phyloP scores from a whole-genome alignment of 495 filamentous ascomycete species.

The Aeminium ludgeri region DNA sequence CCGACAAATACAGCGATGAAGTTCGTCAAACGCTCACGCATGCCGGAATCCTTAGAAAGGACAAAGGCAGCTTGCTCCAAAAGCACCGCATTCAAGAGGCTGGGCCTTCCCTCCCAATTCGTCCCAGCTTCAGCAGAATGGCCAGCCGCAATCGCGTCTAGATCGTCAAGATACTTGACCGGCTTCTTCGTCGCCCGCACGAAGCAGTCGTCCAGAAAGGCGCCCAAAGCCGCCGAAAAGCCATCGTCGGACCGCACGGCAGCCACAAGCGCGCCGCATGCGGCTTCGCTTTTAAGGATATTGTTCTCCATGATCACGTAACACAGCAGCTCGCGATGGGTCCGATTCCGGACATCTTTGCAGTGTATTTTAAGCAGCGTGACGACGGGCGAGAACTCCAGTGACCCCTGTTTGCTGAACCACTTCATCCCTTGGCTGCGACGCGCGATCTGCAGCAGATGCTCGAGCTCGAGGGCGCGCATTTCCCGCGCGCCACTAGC shows the following conservation, averaged over 20 bases:
- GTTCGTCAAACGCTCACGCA: neutral
- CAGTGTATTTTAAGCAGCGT: slow-evolving; percentile 34
- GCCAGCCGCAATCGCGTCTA: slow-evolving; percentile 13
- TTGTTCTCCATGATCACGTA: slow-evolving; percentile 1
- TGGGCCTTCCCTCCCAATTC: neutral
- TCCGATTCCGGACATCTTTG: slow-evolving; percentile 1
- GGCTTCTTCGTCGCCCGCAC: slow-evolving; percentile 50
- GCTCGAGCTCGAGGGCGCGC: slow-evolving; percentile 51
- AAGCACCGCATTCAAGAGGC: neutral
- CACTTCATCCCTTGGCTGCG: slow-evolving; percentile 68
- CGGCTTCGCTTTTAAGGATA: slow-evolving; percentile 22
- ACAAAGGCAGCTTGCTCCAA: neutral
- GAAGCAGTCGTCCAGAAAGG: slow-evolving; percentile 55
- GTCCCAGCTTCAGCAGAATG: neutral
- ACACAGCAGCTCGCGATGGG: slow-evolving; percentile 1
- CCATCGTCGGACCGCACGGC: slow-evolving; percentile 25
- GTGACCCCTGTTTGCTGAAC: slow-evolving; percentile 45
- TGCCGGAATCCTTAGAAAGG: neutral
- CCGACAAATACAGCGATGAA: neutral
- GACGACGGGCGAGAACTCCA: slow-evolving; percentile 45
- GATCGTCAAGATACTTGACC: slow-evolving; percentile 47
- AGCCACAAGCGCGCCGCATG: slow-evolving; percentile 37
- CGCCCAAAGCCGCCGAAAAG: neutral
- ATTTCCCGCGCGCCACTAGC: slow-evolving; percentile 31
- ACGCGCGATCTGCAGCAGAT: slow-evolving; percentile 57